A percentile compares a stretch with the other conserved stretches of the same genome.
These are phyloP conservation scores for Lathyrus oleraceus DNA, from an alignment of 306 rosid genomes.

Conservation along the genomic window DNA sequence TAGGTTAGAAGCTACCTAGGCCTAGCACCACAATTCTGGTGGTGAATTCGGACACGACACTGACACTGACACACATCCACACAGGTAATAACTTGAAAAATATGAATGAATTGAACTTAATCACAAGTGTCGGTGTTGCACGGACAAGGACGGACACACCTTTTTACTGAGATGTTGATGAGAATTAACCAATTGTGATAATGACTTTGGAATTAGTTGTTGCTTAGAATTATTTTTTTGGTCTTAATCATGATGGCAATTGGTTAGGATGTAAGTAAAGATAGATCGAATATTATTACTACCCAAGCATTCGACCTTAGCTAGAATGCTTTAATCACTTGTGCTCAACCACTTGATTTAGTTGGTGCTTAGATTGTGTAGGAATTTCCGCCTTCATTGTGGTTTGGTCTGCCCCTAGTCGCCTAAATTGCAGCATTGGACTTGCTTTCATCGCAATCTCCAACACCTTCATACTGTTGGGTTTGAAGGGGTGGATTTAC, in stretches of 20 bases:
- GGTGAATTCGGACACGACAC: background rate
- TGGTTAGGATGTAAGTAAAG: background rate
- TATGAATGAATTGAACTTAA: no score
- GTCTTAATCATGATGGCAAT: background rate
- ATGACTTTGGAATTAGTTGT: conserved; percentile 13
- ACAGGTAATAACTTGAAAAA: no score
- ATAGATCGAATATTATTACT: background rate
- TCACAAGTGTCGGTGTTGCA: no score
- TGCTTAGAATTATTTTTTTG: background rate
- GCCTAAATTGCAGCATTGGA: no score
- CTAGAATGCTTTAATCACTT: background rate
- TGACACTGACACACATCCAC: no score
- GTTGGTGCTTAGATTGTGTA: background rate
- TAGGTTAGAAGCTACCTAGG: conserved; percentile 3
- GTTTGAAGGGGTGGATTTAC: no score
- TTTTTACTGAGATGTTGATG: no score
- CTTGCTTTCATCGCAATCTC: no score
- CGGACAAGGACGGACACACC: no score
- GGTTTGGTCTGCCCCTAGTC: no score
- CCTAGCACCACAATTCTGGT: background rate
- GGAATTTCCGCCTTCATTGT: no score
- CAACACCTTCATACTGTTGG: no score
- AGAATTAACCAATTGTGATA: background rate
- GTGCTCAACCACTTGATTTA: background rate
- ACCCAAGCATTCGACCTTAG: background rate